Evolutionary conservation across 2,329 filamentous ascomycete genomes (phyloP), one percentile per base, ranked within the genome.

Genomic region (Penicillium expansum): DNA sequence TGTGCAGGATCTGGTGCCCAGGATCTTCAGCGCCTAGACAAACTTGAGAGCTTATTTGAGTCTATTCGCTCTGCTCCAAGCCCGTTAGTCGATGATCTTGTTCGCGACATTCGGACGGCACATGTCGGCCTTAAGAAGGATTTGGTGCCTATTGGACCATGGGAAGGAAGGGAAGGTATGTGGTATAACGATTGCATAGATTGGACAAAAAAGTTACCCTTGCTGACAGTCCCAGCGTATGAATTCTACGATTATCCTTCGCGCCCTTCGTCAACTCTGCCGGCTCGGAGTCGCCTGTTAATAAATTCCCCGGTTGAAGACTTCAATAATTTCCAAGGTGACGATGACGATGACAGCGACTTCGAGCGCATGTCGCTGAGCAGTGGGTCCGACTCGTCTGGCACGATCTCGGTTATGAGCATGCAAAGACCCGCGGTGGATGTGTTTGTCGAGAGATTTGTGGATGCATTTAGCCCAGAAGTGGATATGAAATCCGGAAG

Each of bases 391-490:
- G 67, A 68, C 48, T 69, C 68, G 2, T 65, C 69, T 6, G 57
- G 64, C 14, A 55, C 60, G 5, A 57, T 70, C 0, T 63, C 61
- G 7, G 54, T 65, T 5, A 63, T 70, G 44, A 62, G 56, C 20
- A 52, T 62, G 44, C 57, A 65, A 22, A 56, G 60, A 33, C 69
- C 69, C 2, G 67, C 67, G 30, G 58, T 74, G 2, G 74, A 75
- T 56, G 62, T 71, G 7, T 75, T 74, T 50, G 69, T 76, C 13
- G 70, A 73, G 48, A 72, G 73, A 5, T 76, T 76, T 32, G 67
- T 76, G 8, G 74, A 76, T 52, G 73, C 73, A 5, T 76, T 76
- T 37, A 75, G 73, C 50, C 74, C 74, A 1, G 60, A 74, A 38
- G 72, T 75, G 5, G 69, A 73, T 42, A 49, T 61, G 1, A 73